Evolutionary conservation across 2,329 filamentous ascomycete species (phyloP), one percentile per base, ranked within the genome.

Genomic region (Dactylellina haptotyla): DNA sequence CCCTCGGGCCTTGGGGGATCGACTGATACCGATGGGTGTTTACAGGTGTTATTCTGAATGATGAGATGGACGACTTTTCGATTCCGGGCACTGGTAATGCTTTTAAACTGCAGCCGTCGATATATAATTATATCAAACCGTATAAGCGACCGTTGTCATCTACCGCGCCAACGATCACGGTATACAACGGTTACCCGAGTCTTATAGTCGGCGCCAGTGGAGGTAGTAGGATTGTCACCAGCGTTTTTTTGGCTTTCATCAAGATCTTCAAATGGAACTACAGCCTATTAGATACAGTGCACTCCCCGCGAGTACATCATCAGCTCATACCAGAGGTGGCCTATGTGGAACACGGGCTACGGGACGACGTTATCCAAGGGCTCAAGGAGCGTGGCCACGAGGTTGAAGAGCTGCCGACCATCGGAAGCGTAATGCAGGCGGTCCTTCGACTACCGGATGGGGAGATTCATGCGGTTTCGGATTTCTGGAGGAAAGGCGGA

Each of bases 401-500:
- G 1, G 72, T 78, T 12, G 4, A 63, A 16, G 58, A 56, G 48
- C 63, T 72, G n/a, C 39, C 62, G 16, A 45, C 53, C n/a, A 76
- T 76, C 14, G 76, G 76, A n/a, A 78, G 76, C 57, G 77, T 77
- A 23, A 50, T 78, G 14, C 75, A 77, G 59, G 76, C 75, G 6
- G 72, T 77, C 16, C 62, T 64, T 54, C 75, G 65, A 48, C 50
- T 63, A 34, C 58, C 56, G 18, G 66, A 67, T 32, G 75, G 76
- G 5, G 61, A 71, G 45, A 64, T 78, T 51, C 72, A 76, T 45
- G 77, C 74, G 12, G 76, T 78, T 43, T 77, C 77, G 30, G 77
- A 78, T 77, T 78, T 76, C 71, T 78, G 77, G 77, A 76, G 77
- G 64, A 78, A 78, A 63, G 75, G 76, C 41, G 77, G 77, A 50